Base-by-base conservation (phyloP, 768 basidiomycete species). In the Lyophyllum atratum region DNA sequence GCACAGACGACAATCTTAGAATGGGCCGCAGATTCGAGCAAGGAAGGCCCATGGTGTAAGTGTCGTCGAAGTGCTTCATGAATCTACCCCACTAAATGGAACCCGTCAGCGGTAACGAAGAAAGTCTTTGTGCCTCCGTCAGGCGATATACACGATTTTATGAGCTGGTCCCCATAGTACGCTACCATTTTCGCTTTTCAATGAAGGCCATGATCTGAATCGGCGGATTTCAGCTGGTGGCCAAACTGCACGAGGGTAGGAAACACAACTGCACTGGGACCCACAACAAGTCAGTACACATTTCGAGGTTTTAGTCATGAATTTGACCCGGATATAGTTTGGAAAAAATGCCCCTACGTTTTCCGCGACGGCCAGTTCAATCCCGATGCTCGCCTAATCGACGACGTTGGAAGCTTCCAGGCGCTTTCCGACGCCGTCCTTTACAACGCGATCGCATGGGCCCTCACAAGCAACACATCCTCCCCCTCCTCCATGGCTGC, bases 91-190 rank as follows among this genome's bases (percentile, higher is more conserved):
- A n/a, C 26, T 52, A 21, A 55, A 19, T 31, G n/a, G 22, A n/a
- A 42, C 44, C 7, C 12, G 34, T 24, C 56, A 85, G 84, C 73
- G 51, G 85, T 85, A 14, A 80, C 73, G 46, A 71, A 70, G 60
- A 84, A 83, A 63, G 63, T 74, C n/a, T 72, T 79, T 29, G 65
- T 69, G 4, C 76, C 85, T 2, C 83, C 83, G 3, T 78, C 79
- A 19, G 82, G 82, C 1, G 73, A 84, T 63, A 74, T 75, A 34
- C 82, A 85, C 58, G 85, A 87, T 64, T 89, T 85, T 65, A 76
- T 87, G 80, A 86, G 85, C 66, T 87, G 84, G 82, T 82, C 85
- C 14, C 86, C 87, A 34, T 89, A 87, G 86, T 86, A 68, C 45
- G 83, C 67, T 37, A n/a, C n/a, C 17, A 45, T 37, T 42, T 3